These are phyloP conservation scores for Prunus kanzakura DNA, from an alignment of 306 rosid species.

Conservation along the genomic window DNA sequence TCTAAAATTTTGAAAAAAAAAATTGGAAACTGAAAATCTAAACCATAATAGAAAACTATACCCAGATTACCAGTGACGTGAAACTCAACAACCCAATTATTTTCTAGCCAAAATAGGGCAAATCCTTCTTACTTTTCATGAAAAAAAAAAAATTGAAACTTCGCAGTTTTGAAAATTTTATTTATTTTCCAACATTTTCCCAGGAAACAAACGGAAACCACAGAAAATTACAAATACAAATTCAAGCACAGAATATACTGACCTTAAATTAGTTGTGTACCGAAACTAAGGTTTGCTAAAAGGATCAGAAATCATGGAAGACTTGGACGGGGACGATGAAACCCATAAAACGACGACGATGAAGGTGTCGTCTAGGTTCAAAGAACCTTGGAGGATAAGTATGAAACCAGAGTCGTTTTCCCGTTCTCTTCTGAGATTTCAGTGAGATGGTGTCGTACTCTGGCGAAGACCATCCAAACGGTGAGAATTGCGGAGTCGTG, in stretches of 20 bases:
- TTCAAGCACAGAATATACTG: neutral
- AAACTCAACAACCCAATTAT: neutral
- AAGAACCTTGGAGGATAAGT: neutral
- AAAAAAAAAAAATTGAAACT: neutral
- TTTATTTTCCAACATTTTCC: neutral
- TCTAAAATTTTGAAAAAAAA: neutral
- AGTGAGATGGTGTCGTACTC: constrained; percentile 9
- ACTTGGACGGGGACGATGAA: neutral
- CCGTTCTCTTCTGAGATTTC: neutral
- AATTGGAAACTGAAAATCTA: neutral
- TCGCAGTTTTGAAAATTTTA: neutral
- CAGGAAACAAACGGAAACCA: neutral
- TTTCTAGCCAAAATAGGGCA: neutral
- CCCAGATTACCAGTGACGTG: neutral
- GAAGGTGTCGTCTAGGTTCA: constrained; percentile 26
- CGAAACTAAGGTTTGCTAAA: constrained; percentile 7
- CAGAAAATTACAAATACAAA: neutral
- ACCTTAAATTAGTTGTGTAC: constrained; percentile 17
- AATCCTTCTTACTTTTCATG: neutral
- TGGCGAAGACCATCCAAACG: constrained; percentile 8
- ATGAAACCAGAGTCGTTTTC: constrained; percentile 9
- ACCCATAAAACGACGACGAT: constrained; percentile 27
- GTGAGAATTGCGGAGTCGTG: constrained; percentile 8
- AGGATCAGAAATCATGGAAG: neutral
- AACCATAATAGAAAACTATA: neutral